Conservation (phyloP, 208 protist genomes). For the Crithidia fasciculata region DNA sequence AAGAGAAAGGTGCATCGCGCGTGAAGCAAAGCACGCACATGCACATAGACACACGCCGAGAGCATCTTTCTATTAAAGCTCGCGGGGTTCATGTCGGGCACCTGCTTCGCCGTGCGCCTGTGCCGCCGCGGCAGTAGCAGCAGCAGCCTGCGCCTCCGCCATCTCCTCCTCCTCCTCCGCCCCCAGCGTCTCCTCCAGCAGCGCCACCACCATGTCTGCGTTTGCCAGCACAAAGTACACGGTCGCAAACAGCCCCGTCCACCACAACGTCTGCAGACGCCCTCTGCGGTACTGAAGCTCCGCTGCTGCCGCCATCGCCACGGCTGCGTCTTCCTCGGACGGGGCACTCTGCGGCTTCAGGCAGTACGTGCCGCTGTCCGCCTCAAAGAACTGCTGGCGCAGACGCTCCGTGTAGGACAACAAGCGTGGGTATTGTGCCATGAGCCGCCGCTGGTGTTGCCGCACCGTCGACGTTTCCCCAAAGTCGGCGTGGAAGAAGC, state of each 20-base stretch:
- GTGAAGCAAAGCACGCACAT: too few species aligned
- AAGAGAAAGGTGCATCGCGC: too few species aligned
- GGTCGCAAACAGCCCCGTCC: constrained; percentile 59
- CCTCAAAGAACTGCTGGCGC: constrained; percentile 76
- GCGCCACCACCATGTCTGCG: constrained; percentile 53
- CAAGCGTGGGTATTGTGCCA: constrained; percentile 60
- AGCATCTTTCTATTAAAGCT: background rate
- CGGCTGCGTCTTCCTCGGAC: constrained; percentile 3
- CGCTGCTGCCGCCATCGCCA: constrained; percentile 7
- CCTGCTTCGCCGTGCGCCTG: background rate
- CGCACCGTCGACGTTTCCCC: background rate
- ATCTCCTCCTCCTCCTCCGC: constrained; percentile 40
- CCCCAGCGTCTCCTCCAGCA: constrained; percentile 32
- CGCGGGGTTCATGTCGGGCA: background rate
- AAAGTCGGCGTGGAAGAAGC: constrained; percentile 78
- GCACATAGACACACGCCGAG: background rate
- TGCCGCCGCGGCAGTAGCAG: background rate
- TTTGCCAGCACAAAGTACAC: constrained; percentile 80
- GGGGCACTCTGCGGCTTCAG: constrained; percentile 37
- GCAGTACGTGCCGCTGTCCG: constrained; percentile 74
- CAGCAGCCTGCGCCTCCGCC: background rate
- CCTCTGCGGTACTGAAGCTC: constrained; percentile 67
- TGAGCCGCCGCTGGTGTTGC: constrained; percentile 47
- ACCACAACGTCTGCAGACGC: constrained; percentile 51
- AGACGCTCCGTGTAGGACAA: constrained; percentile 79